phyloP scores from a whole-genome alignment of 2,329 filamentous ascomycete genomes.

The Hymenotorrendiella dingleyae region DNA sequence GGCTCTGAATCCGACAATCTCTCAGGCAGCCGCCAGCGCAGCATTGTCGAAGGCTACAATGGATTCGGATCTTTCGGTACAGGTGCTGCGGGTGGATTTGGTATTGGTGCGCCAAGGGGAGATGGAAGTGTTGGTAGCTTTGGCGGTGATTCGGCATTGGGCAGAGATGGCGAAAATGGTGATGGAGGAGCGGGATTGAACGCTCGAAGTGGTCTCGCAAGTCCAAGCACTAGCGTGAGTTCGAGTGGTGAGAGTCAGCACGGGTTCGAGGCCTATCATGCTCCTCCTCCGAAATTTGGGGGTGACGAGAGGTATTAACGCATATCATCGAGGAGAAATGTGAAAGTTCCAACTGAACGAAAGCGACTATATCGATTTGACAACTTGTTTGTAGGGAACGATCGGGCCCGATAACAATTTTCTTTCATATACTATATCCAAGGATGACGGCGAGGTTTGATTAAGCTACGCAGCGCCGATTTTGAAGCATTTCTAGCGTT shows the following conservation, averaged over 20 bases:
- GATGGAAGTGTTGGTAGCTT: slow-evolving; percentile 19
- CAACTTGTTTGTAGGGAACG: neutral
- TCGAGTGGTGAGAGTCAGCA: slow-evolving; percentile 20
- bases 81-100: slow-evolving; percentile 18
- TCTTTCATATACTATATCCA: too few relatives aligned
- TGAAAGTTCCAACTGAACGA: neutral
- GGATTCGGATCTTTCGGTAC: slow-evolving; percentile 15
- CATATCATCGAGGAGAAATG: neutral
- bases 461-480: neutral
- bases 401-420: too few relatives aligned
- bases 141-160: slow-evolving; percentile 10
- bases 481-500: neutral
- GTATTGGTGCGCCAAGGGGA: slow-evolving; percentile 22
- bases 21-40: slow-evolving; percentile 16
- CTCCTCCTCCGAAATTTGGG: slow-evolving; percentile 2
- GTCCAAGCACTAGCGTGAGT: slow-evolving; percentile 30
- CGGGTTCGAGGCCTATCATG: slow-evolving; percentile 15
- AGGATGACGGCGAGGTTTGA: neutral
- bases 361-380: neutral
- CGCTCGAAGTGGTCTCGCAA: slow-evolving; percentile 24
- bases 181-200: slow-evolving; percentile 10
- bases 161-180: slow-evolving; percentile 8
- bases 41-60: slow-evolving; percentile 17
- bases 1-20: slow-evolving; percentile 28
- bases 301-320: neutral